Conservation (phyloP, 2,329 filamentous ascomycete species). For the Aspergillus alliaceus region DNA sequence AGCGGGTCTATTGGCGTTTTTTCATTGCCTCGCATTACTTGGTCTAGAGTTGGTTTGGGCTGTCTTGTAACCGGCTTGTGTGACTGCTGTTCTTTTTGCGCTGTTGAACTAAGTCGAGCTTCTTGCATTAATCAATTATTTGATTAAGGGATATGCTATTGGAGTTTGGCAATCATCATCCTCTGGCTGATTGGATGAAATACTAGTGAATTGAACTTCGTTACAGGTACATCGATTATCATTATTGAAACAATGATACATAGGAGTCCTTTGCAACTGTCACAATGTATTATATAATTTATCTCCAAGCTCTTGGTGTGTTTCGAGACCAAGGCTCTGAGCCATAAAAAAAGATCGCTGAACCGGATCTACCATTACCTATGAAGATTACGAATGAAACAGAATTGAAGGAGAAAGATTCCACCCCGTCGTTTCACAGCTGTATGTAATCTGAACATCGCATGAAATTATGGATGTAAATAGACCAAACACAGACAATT, state of each 20-base stretch:
- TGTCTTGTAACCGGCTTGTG: background rate
- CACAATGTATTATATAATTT: background rate
- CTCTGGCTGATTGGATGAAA: background rate
- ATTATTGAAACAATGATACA: too few species aligned
- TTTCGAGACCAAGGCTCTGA: background rate
- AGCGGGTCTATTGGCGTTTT: slow-evolving; percentile 1
- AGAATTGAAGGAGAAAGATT: background rate
- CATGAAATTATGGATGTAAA: slow-evolving; percentile 14
- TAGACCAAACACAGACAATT: slow-evolving; percentile 13
- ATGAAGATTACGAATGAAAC: background rate
- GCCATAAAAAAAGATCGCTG: background rate
- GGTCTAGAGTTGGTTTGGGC: background rate
- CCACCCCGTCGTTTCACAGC: slow-evolving; percentile 6
- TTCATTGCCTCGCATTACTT: background rate
- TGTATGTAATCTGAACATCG: slow-evolving; percentile 18
- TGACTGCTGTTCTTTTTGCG: background rate
- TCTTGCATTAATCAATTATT: background rate
- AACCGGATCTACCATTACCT: background rate
- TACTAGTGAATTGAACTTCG: background rate
- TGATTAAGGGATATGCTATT: background rate
- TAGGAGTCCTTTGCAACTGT: background rate
- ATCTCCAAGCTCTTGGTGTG: too few species aligned
- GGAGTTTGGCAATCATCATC: background rate
- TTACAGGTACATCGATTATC: too few species aligned
- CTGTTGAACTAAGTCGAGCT: background rate